Base-by-base conservation (phyloP, 345 rosid genomes). In the Turnera subulata region DNA sequence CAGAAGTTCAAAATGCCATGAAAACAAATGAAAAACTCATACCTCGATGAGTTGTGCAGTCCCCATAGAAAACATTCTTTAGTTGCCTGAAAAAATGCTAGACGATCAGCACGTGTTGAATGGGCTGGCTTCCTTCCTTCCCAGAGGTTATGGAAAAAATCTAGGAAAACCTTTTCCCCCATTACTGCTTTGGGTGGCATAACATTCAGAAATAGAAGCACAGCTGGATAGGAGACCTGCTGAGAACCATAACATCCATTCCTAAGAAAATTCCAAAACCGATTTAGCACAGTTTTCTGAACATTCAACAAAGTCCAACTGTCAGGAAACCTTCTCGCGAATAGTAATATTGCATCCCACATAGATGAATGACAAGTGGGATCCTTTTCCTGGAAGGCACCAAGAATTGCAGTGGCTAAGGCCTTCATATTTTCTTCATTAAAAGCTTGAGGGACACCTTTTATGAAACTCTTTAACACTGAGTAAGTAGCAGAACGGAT, bases 211-310 rank as follows among this genome's bases (percentile, higher is more conserved):
- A 84, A 86, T 59, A 89, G 68, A 64, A 93, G 71, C 67, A 89
- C 67, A 46, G 96, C 89, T 25, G 96, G 99, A 82, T 89, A 92
- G 55, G 99, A 92, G 70, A 83, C 80, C 71, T 67, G 86, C 69
- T 82, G 84, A 62, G 99, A 89, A 37, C 94, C 96, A 76, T 79
- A 92, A 69, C 97, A 93, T 42, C 95, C 96, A 57, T 76, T 83
- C 72, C 70, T 77, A 60, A 92, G 85, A 76, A 92, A 92, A 78
- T 81, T 71, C 91, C 93, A 89, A 32, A 86, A 74, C 35, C 71
- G 79, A 58, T 68, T 82, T 15, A 89, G 65, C 39, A 85, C 76
- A 62, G 73, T 63, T 71, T 86, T 89, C 67, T 89, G 89, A 69
- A 77, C 74, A 61, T 92, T 86, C 58, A 86, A 24, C 42, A 62